Evolutionary conservation across 257 asterid species (phyloP), one percentile per base, ranked within the genome.

Genomic region (Buddleja alternifolia): DNA sequence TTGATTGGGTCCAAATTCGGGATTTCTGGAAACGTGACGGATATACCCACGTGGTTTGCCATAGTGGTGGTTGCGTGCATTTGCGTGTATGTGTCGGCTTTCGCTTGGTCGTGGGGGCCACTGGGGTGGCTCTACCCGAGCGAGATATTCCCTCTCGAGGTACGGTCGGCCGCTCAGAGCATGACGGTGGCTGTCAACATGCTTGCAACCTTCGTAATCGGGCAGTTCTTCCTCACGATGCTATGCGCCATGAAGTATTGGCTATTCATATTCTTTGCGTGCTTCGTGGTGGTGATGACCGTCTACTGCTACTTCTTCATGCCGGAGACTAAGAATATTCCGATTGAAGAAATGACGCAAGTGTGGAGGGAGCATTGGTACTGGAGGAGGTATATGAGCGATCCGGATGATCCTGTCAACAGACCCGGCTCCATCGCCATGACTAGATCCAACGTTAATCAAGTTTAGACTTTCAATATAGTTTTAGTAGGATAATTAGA

Each of bases 81-180:
- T 0, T 59, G 65, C 34, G 2, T 59, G 8, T 59, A 59, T 6
- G 65, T 59, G 6, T 46, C 50, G 3, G 65, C 47, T 4, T 59
- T 59, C 24, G 65, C 65, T 7, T 59, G 65, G 65, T 59, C 65
- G 12, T 60, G 66, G 66, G 66, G 66, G 29, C 66, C 52, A 4
- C 25, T 40, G 32, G 66, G 66, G 8, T 60, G 66, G 66, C 20
- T 60, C 9, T 60, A 60, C 47, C 66, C 66, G 4, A 60, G 66
- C 32, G 66, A 60, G 20, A 60, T 60, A 25, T 60, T 60, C 51
- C 41, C 66, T 0, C 8, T 60, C 17, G 66, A 60, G 51, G 6
- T 60, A 29, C 15, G 66, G 10, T 60, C 51, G 19, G 52, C 39
- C 0, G 66, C 37, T 8, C 66, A 60, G 36, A 60, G 66, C 9